Percentiles rank a stretch among this genome's conserved stretches.
These are phyloP conservation scores for Agrocybe chaxingu DNA, from an alignment of 768 basidiomycete genomes.

Conservation along the genomic window DNA sequence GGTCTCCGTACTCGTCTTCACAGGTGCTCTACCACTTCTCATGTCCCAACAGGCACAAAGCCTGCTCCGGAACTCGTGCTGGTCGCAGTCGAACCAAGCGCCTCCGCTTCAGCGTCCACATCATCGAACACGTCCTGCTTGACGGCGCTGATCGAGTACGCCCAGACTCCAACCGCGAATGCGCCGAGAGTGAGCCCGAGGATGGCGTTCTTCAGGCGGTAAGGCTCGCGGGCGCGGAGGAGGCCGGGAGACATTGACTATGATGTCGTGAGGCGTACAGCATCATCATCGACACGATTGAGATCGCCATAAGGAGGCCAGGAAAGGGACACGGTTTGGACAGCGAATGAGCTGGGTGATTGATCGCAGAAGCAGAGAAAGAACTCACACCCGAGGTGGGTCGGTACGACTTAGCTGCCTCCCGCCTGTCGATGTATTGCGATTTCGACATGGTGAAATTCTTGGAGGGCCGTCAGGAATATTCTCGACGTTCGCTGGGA, in stretches of 20 bases:
- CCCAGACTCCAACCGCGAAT: conserved; percentile 82
- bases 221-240: conserved; percentile 83
- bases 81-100: conserved; percentile 38
- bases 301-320: background rate
- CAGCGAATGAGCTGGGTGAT: background rate
- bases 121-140: conserved; percentile 92
- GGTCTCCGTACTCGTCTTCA: conserved; percentile 7
- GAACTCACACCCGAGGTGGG: conserved; percentile 46
- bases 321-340: background rate
- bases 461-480: background rate
- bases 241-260: conserved; percentile 88
- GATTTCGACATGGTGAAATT: conserved; percentile 17
- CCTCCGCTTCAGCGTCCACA: conserved; percentile 73
- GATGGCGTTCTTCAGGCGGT: conserved; percentile 72
- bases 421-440: conserved; percentile 42
- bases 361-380: background rate
- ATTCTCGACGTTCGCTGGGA: too few species aligned
- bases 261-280: background rate
- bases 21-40: conserved; percentile 24
- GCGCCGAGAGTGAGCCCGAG: conserved; percentile 69
- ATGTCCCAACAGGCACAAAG: background rate
- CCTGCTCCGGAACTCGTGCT: conserved; percentile 15
- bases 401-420: conserved; percentile 46
- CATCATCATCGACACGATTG: background rate
- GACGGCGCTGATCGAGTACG: conserved; percentile 91